A percentile compares a stretch with the other conserved stretches of the same genome.
phyloP scores from a whole-genome alignment of 139 green algal genomes.

The Chlamydomonas eustigma region DNA sequence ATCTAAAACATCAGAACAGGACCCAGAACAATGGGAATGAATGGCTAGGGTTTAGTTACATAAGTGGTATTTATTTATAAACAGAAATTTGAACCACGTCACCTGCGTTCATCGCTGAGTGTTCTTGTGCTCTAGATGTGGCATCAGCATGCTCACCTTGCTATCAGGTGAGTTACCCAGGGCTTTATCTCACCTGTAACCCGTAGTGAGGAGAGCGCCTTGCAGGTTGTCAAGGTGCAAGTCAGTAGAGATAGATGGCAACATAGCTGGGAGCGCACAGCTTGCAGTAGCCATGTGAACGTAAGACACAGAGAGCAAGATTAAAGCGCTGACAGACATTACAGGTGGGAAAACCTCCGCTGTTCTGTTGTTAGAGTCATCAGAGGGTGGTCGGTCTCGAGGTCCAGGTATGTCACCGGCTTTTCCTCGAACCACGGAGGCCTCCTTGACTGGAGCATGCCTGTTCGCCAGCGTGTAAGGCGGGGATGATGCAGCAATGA shows the following conservation, averaged over 20 bases:
- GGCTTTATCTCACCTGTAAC: constrained; percentile 31
- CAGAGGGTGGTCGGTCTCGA: too few species aligned
- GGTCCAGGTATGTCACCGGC: too few species aligned
- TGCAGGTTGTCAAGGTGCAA: constrained; percentile 46
- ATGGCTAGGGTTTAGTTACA: not conserved
- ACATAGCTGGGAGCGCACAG: constrained; percentile 74
- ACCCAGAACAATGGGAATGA: not conserved
- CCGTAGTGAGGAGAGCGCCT: constrained; percentile 47
- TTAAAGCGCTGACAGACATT: constrained; percentile 28
- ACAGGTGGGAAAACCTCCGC: too few species aligned
- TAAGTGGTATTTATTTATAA: not conserved
- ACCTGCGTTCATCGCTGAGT: not conserved
- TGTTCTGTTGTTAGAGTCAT: too few species aligned
- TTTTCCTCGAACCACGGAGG: too few species aligned
- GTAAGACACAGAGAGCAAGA: constrained; percentile 68
- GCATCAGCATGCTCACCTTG: not conserved
- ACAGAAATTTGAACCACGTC: not conserved
- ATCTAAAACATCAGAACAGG: not conserved
- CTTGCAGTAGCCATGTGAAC: constrained; percentile 75
- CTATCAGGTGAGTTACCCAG: too few species aligned
- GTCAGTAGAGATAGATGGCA: constrained; percentile 77
- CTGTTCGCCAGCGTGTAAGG: too few species aligned
- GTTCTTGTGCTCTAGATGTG: not conserved
- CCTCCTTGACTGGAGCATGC: too few species aligned
- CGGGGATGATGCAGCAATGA: too few species aligned